Evolutionary conservation across 306 rosid genomes (phyloP), one percentile per base, ranked within the genome.

Genomic region (Hippophae gyantsensis): DNA sequence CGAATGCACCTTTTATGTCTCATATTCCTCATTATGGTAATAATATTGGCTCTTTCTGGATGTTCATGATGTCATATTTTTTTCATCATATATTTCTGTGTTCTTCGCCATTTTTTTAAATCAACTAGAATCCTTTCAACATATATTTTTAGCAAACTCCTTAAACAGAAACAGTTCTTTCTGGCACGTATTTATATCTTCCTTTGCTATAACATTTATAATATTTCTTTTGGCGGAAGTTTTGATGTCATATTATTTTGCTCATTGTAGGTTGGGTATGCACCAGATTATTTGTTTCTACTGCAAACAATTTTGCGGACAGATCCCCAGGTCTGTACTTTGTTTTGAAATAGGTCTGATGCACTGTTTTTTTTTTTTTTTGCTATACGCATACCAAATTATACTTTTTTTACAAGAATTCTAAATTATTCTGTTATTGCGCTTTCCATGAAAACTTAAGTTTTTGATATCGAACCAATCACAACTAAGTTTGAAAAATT

Each of bases 221-320:
- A 42, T 11, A 46, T 38, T 18, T 44, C 11, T 64, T 26, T n/a
- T 48, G 49, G 57, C 41, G 52, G 42, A 45, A 6, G 40, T 58
- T n/a, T n/a, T 23, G 13, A 14, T 2, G 40, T 57, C 23, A 13
- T 40, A 6, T 43, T 18, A 14, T 52, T 66, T 45, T 67, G 48
- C 56, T 73, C 78, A 60, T 73, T 50, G 10, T 71, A 93, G 99
- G 99, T 93, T 80, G 99, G 99, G 25, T 93, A 88, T 75, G 78
- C 95, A 8, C 99, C 99, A 11, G 99, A 93, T 75, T 93, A 93
- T 62, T 77, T 88, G 74, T 88, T 93, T 85, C 90, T 93, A 52
- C 76, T 93, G 81, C 99, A 93, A 78, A 86, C 97, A 13, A 88
- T 93, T 71, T 88, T 93, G 61, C 85, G 97, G 58, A 58, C 95